A percentile compares a stretch with the other conserved stretches of the same genome.
phyloP scores from a whole-genome alignment of 495 filamentous ascomycete species.

The Paragyromitra xinjiangensis region DNA sequence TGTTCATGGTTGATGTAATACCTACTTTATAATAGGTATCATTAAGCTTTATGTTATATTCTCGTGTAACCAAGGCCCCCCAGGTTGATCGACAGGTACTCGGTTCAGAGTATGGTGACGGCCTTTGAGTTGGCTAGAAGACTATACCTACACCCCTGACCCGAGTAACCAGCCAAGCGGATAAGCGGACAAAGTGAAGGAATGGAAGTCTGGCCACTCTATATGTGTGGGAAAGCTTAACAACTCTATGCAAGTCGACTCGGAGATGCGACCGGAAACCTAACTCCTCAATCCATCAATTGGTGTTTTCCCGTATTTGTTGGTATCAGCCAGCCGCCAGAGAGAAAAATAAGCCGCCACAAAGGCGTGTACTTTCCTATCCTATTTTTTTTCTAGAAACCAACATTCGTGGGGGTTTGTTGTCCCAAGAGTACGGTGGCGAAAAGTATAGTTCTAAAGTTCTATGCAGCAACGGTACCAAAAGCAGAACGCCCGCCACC shows the following conservation, averaged over 20 bases:
- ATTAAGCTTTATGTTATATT: not conserved
- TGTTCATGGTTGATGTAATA: not conserved
- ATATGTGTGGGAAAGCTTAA: slow-evolving; percentile 18
- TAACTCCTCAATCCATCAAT: not conserved
- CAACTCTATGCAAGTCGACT: not conserved
- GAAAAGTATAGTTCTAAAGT: slow-evolving; percentile 32
- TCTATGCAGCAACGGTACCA: slow-evolving; percentile 1
- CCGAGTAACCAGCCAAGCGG: not conserved
- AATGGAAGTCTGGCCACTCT: not conserved
- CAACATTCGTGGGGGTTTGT: not conserved
- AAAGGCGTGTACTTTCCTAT: slow-evolving; percentile 39
- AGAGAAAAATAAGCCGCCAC: slow-evolving; percentile 37
- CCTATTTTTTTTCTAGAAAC: slow-evolving; percentile 23
- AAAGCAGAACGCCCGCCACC: not conserved
- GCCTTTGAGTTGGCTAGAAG: not conserved
- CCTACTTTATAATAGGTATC: not conserved
- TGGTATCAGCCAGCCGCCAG: slow-evolving; percentile 3
- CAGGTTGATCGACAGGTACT: slow-evolving; percentile 9
- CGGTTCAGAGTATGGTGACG: not conserved
- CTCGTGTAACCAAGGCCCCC: slow-evolving; percentile 13
- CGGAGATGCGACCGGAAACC: not conserved
- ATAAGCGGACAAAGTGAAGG: not conserved
- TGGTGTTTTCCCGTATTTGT: not conserved
- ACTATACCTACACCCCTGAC: not conserved
- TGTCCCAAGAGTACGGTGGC: slow-evolving; percentile 26